These are phyloP conservation scores for Trichoderma harzianum DNA, from an alignment of 2,329 filamentous ascomycete species.

Conservation along the genomic window DNA sequence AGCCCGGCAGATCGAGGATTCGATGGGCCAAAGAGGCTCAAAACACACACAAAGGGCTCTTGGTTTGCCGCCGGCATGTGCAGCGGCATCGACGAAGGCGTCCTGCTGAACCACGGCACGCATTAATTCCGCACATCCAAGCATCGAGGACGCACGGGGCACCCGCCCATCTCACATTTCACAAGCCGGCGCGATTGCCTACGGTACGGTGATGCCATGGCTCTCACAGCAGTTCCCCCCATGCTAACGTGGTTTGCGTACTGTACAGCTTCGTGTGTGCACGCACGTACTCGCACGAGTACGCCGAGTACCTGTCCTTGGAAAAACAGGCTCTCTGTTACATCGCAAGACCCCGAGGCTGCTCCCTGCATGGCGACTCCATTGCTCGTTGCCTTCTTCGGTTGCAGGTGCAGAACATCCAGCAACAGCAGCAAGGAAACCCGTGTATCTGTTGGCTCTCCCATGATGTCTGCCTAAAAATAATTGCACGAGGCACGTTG, in stretches of 20 bases:
- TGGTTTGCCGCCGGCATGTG: conserved; percentile 12
- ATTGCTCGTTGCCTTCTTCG: not conserved
- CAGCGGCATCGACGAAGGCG: not conserved
- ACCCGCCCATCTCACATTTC: not conserved
- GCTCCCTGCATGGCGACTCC: not conserved
- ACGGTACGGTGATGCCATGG: not conserved
- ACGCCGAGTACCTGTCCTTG: not conserved
- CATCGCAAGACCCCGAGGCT: not conserved
- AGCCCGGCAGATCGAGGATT: conserved; percentile 15
- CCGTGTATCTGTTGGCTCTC: not conserved
- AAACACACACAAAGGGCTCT: not conserved
- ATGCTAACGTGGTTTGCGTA: not conserved
- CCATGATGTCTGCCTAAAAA: conserved; percentile 13
- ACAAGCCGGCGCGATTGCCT: not conserved
- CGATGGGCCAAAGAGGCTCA: conserved; percentile 12
- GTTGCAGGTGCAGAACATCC: not conserved
- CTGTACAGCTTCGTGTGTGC: not conserved
- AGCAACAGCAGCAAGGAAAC: not conserved
- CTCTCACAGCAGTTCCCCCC: not conserved
- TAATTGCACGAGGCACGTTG: conserved; percentile 3
- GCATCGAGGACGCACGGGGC: not conserved
- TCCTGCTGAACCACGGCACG: not conserved
- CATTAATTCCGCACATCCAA: not conserved
- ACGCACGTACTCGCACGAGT: not conserved
- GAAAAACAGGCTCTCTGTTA: not conserved